Evolutionary conservation across 2,329 filamentous ascomycete species (phyloP), one percentile per base, ranked within the genome.

Genomic region (Neocatenulostroma microsporum): DNA sequence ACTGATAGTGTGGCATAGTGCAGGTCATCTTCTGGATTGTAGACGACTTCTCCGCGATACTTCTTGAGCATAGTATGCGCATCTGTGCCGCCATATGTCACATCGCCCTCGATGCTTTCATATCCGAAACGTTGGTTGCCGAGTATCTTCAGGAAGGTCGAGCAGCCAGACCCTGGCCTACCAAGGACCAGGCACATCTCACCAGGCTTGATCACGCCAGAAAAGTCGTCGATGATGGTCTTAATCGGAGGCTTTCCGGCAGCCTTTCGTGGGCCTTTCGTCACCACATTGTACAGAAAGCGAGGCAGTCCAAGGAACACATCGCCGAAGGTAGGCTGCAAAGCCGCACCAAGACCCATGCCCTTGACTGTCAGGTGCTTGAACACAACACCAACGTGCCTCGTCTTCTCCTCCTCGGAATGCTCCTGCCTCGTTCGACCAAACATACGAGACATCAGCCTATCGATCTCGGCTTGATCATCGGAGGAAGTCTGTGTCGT

Each of bases 111-210:
- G 4, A 79, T 62, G 1, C 65, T 67, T 12, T 72, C 76, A 47
- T 76, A 79, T 4, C 74, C 74, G 47, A 66, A 73, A 13, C 74
- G 59, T 48, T 73, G 70, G 46, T 74, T 74, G 6, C 65, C 63
- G 39, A 73, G 68, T 15, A 72, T 67, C 40, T 73, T 73, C 25
- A 74, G 53, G 51, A 74, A 72, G 0, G 69, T 69, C 0, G 70
- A 72, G 46, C 70, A 74, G 26, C 71, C 71, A 21, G 61, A 64
- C 0, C 84, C 84, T 0, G 85, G 85, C 43, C 79, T 74, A 17
- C 85, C 85, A 6, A 93, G 68, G 0, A 93, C 84, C 2, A 93
- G 68, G 0, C 88, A 74, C 86, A 94, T 94, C 67, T 94, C 87
- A 1, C 87, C 87, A 0, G 79, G 78, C 55, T 77, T 78, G 33